Evolutionary conservation across 257 asterid genomes (phyloP), one percentile per base, ranked within the genome.

Genomic region (Orobanche coerulescens): DNA sequence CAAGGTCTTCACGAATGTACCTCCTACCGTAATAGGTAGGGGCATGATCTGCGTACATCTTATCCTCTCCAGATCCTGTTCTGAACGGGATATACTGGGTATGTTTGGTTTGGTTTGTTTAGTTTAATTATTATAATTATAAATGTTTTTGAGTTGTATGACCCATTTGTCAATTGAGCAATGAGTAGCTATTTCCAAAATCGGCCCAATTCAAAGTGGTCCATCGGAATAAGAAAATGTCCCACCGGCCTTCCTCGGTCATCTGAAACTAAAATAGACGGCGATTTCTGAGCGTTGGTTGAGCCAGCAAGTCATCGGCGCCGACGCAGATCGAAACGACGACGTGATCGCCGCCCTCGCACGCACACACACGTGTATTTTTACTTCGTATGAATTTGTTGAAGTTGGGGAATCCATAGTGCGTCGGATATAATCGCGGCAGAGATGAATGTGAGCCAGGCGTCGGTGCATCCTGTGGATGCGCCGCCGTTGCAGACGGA

Each of bases 401-500:
- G 67, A 31, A 37, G 46, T 67, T 62, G 79, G 53, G 51, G 58
- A 59, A 44, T 67, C 48, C 50, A 31, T 14, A 19, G 61, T 51
- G 66, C 66, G 28, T 34, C 53, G 39, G 13, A 15, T 42, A 25
- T 39, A 56, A 9, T 47, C 23, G 22, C 46, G 40, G 12, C 44
- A 23, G 71, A 54, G 77, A 90, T 92, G 98, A 88, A 82, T 73
- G 75, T 77, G 78, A 77, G 88, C 72, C 94, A 81, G 82, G 94
- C 91, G 54, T 77, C 95, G 72, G 94, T 93, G 74, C 96, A 93
- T 71, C 99, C 99, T 2, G 90, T 84, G 48, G 97, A 83, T 76
- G 95, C 84, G 75, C 97, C 97, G 80, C 95, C 95, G 76, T 54
- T 78, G 71, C 94, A 84, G 82, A 89, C 95, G 40, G 97, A 89